These are phyloP conservation scores for Trametes punicea DNA, from an alignment of 768 basidiomycete species.

Conservation along the genomic window DNA sequence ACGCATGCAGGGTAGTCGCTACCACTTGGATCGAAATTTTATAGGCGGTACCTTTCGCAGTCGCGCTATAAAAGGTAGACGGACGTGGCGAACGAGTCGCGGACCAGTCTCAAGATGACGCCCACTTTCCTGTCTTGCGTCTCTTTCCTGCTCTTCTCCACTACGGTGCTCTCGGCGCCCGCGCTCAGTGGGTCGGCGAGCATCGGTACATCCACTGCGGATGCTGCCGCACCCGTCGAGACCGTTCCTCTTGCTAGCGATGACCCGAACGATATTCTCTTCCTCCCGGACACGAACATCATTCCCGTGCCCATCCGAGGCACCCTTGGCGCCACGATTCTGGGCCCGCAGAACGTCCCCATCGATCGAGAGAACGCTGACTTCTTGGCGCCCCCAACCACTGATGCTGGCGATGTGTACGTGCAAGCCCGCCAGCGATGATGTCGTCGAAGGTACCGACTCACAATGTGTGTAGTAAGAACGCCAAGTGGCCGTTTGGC, in stretches of 20 bases:
- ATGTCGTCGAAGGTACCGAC: neutral
- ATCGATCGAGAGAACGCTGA: conserved; percentile 56
- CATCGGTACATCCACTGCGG: neutral
- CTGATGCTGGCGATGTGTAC: conserved; percentile 53
- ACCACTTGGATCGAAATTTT: neutral
- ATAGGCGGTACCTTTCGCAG: neutral
- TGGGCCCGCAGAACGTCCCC: conserved; percentile 56
- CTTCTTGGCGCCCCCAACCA: conserved; percentile 54
- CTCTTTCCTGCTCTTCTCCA: neutral
- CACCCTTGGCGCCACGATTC: conserved; percentile 40
- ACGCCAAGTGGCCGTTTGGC: conserved; percentile 63
- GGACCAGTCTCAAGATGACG: conserved; percentile 3
- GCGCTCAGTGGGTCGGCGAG: conserved; percentile 6
- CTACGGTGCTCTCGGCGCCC: conserved; percentile 7
- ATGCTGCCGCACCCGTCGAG: neutral
- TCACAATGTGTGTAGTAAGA: conserved; percentile 29
- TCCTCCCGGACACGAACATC: conserved; percentile 18
- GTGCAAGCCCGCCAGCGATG: conserved; percentile 8
- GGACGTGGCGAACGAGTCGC: neutral
- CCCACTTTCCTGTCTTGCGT: conserved; percentile 4
- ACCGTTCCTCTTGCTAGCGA: conserved; percentile 28
- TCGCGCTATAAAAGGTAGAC: neutral
- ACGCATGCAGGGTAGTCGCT: neutral
- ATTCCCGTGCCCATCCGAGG: conserved; percentile 44
- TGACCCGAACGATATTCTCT: conserved; percentile 27